Conservation (phyloP, 148 eudicot genomes). For the Vaccinium darrowii region DNA sequence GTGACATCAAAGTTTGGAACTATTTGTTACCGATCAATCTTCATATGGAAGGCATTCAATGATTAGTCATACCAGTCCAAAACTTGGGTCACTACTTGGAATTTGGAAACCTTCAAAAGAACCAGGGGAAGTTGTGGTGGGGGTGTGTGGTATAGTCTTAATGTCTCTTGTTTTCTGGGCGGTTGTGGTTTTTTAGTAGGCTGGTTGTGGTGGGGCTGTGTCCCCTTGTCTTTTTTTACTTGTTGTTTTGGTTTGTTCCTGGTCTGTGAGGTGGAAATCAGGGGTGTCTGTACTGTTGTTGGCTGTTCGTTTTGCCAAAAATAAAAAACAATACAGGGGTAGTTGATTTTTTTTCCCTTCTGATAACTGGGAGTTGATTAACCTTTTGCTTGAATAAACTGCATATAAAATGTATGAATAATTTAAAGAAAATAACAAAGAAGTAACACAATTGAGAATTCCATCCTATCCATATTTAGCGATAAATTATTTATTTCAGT, state of each 20-base stretch:
- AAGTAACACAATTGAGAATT: background rate
- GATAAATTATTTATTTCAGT: background rate
- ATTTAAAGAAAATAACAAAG: background rate
- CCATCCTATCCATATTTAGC: background rate
- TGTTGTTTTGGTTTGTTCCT: background rate
- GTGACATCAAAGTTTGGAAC: conserved; percentile 1
- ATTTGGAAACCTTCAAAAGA: background rate
- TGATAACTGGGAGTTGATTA: background rate
- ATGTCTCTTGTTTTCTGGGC: background rate
- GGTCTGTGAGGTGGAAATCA: background rate
- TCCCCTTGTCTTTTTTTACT: background rate
- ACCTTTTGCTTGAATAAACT: background rate
- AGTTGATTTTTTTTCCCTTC: background rate
- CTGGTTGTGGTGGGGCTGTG: background rate
- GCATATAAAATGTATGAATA: background rate
- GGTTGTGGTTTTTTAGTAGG: background rate
- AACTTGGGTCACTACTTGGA: background rate
- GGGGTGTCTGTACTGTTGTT: background rate
- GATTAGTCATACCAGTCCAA: background rate
- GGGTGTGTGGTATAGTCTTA: background rate
- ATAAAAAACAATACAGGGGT: background rate
- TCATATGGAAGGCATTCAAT: background rate
- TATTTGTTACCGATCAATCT: background rate
- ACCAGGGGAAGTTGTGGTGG: background rate
- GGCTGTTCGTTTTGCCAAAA: background rate